Percentiles rank a stretch among this genome's conserved stretches.
These are phyloP conservation scores for Dalechampia spathulata DNA, from an alignment of 441 rosid species.

Conservation along the genomic window DNA sequence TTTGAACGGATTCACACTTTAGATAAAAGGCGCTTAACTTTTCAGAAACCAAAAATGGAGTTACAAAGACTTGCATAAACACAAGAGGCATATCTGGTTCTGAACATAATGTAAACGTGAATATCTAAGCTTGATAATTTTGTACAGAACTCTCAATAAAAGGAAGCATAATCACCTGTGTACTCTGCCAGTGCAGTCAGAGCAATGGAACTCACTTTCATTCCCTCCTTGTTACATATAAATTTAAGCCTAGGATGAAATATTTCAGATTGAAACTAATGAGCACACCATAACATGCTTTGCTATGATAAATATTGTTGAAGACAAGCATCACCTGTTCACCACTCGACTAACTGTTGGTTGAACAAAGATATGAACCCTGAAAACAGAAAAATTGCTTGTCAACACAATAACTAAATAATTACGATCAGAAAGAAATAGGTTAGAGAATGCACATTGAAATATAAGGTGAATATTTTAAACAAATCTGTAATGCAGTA, in stretches of 20 bases:
- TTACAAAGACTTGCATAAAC: slow-evolving; percentile 1
- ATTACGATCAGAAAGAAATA: too few relatives aligned
- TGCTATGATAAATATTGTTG: slow-evolving; percentile 1
- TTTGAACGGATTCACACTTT: background rate
- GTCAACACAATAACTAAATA: slow-evolving; percentile 3
- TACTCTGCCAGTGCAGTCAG: slow-evolving; percentile 82
- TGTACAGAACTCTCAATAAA: background rate
- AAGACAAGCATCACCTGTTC: slow-evolving; percentile 57
- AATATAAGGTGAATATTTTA: too few relatives aligned
- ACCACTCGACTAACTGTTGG: slow-evolving; percentile 89
- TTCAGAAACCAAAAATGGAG: background rate
- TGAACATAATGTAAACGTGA: background rate
- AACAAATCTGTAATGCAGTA: too few relatives aligned
- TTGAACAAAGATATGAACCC: slow-evolving; percentile 92
- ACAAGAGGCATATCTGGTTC: background rate
- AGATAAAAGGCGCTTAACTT: background rate
- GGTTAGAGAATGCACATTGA: too few relatives aligned
- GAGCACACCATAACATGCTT: slow-evolving; percentile 4
- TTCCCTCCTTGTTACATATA: slow-evolving; percentile 82
- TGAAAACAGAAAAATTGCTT: slow-evolving; percentile 25
- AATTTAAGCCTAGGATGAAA: slow-evolving; percentile 63
- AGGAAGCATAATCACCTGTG: slow-evolving; percentile 51
- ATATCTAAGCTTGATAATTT: slow-evolving; percentile 6
- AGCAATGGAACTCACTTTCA: slow-evolving; percentile 78
- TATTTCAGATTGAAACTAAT: background rate